Base-by-base conservation (phyloP, 1,284 basidiomycete genomes). In the Tilletia setariae region DNA sequence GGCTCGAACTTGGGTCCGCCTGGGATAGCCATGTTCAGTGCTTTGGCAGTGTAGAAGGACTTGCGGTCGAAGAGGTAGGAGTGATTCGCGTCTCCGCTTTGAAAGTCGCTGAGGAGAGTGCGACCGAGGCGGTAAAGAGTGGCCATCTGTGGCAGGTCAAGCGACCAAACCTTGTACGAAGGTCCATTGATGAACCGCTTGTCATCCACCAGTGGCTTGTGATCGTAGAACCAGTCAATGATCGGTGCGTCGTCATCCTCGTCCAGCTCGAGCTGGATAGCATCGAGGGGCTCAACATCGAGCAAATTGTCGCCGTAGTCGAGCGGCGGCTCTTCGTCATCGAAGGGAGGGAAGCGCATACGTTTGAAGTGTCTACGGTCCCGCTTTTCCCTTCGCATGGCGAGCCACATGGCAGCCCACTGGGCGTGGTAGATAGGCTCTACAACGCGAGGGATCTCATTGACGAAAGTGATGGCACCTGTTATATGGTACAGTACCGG, bases 271-370 rank as follows among this genome's bases (percentile, higher is more conserved):
- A 98, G 87, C 84, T 98, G 96, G 76, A 99, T 98, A 43, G 94
- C 92, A 83, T 99, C 96, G 61, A 99, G 86, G 40, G 96, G 96
- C 71, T 98, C 96, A 16, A 98, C 94, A 78, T 99, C 96, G 76
- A 99, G 85, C 21, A 99, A 90, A 83, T 99, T 99, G 86, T 99
- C 96, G 69, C 77, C 76, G 59, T 82, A 81, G 71, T 81, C 80
- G n/a, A 80, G 74, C 13, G 96, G 77, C 46, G 79, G 79, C 82
- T 99, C 96, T 85, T 99, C 96, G 80, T 99, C 96, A 79, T 99
- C 96, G 80, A 98, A 99, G 0, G 96, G 96, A 44, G 96, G 96
- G 86, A 99, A 99, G n/a, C 96, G 90, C 94, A 99, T 98, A 65
- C 96, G 92, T 86, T 99, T 99, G 86, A 99, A 98, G 83, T 99